Evolutionary conservation across 371 early-diverging fungal genomes (phyloP).

Genomic region (Catenaria anguillulae): DNA sequence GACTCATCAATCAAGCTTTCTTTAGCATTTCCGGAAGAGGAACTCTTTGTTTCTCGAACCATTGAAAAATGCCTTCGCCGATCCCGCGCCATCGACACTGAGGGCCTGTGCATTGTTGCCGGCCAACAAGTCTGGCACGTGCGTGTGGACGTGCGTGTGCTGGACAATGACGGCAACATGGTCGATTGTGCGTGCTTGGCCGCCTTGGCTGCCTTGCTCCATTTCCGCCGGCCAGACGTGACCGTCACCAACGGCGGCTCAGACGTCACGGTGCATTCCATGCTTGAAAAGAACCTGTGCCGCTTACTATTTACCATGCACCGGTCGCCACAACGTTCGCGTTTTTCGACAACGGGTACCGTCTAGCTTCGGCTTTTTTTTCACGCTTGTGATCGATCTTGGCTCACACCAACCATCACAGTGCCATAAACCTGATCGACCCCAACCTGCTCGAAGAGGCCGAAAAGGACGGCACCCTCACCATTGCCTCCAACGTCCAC

Average conservation of each 20-base stretch:
- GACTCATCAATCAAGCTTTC: too few relatives aligned
- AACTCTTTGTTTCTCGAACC: conserved; percentile 62
- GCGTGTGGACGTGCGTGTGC: conserved; percentile 73
- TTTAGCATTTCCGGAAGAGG: conserved; percentile 46
- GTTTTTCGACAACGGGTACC: conserved; percentile 70
- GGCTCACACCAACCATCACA: too few relatives aligned
- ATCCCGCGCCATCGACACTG: conserved; percentile 81
- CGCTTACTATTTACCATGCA: conserved; percentile 83
- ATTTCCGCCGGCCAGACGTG: conserved; percentile 86
- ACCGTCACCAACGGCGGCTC: conserved; percentile 69
- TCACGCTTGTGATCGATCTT: too few relatives aligned
- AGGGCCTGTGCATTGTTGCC: conserved; percentile 90
- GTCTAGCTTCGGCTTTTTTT: too few relatives aligned
- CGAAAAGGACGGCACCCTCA: conserved; percentile 60
- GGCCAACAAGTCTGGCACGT: conserved; percentile 91
- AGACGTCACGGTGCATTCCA: conserved; percentile 69
- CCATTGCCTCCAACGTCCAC: conserved; percentile 76
- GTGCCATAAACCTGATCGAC: conserved; percentile 35
- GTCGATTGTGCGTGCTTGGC: conserved; percentile 83
- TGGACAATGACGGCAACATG: conserved; percentile 87
- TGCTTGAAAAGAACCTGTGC: conserved; percentile 79
- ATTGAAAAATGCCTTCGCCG: conserved; percentile 74
- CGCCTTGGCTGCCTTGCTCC: conserved; percentile 70
- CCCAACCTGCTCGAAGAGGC: conserved; percentile 74
- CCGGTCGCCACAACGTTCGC: conserved; percentile 84